A percentile compares a stretch with the other conserved stretches of the same genome.
Conservation (phyloP, 768 basidiomycete species). For the Rhizopogon vinicolor region DNA sequence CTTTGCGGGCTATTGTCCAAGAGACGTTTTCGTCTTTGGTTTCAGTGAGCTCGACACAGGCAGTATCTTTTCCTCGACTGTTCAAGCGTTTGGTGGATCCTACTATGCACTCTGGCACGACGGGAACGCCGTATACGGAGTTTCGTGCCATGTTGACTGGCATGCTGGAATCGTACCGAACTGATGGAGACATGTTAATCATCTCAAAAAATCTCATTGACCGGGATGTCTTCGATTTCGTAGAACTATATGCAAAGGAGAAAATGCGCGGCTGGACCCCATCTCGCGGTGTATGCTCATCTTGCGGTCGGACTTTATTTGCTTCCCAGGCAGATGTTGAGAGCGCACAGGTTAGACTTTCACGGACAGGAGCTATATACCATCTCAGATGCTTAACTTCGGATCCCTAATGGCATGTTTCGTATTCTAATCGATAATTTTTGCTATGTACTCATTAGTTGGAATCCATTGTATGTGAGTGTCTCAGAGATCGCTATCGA, state of each 20-base stretch:
- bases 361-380: slow-evolving; percentile 57
- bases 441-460: no score
- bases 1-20: slow-evolving; percentile 74
- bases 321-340: slow-evolving; percentile 14
- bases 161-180: slow-evolving; percentile 94
- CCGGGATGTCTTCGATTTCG: slow-evolving; percentile 73
- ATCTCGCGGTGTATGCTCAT: slow-evolving; percentile 41
- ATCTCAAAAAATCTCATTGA: slow-evolving; percentile 82
- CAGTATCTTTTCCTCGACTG: slow-evolving; percentile 85
- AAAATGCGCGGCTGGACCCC: slow-evolving; percentile 61
- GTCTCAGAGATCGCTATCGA: slow-evolving; percentile 23
- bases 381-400: slow-evolving; percentile 41
- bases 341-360: slow-evolving; percentile 36
- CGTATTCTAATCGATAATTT: not conserved
- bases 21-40: slow-evolving; percentile 81
- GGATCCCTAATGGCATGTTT: slow-evolving; percentile 7
- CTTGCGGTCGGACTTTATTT: slow-evolving; percentile 48
- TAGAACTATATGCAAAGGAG: slow-evolving; percentile 56
- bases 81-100: slow-evolving; percentile 90
- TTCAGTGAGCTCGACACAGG: slow-evolving; percentile 72
- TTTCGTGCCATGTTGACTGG: slow-evolving; percentile 87
- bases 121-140: slow-evolving; percentile 77
- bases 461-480: not conserved
- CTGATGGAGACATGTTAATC: slow-evolving; percentile 84
- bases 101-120: slow-evolving; percentile 42